Conservation (phyloP, 179 eudicot genomes). For the Beta corolliflora region DNA sequence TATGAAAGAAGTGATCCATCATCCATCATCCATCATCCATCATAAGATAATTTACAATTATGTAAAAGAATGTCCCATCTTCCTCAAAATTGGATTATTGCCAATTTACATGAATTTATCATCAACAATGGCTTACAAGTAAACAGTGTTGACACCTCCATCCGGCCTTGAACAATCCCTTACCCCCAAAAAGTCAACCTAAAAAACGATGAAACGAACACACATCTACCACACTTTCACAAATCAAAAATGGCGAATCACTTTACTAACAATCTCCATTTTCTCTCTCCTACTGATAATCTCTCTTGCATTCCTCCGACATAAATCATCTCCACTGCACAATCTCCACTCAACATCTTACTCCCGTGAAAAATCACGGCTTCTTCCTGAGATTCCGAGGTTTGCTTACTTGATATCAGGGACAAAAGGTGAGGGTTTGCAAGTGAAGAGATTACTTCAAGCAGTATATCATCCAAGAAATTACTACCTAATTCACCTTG, state of each 20-base stretch:
- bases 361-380: background rate
- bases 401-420: slow-evolving; percentile 81
- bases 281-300: slow-evolving; percentile 36
- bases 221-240: slow-evolving; percentile 29
- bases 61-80: too few species aligned
- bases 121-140: too few species aligned
- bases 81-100: too few species aligned
- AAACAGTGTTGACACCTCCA: too few species aligned
- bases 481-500: slow-evolving; percentile 73
- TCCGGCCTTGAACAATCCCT: background rate
- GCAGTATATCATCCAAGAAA: slow-evolving; percentile 84
- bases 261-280: slow-evolving; percentile 20
- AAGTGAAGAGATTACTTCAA: slow-evolving; percentile 62
- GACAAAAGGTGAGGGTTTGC: slow-evolving; percentile 47
- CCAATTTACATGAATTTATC: too few species aligned
- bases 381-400: slow-evolving; percentile 54
- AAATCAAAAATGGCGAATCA: slow-evolving; percentile 40
- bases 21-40: too few species aligned
- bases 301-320: slow-evolving; percentile 26
- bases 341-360: background rate
- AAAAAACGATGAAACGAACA: slow-evolving; percentile 31
- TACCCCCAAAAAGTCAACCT: background rate
- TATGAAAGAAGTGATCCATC: too few species aligned
- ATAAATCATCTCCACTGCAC: slow-evolving; percentile 15
- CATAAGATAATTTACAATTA: too few species aligned